Evolutionary conservation across 306 rosid genomes (phyloP).

Genomic region (Vachellia collinsii): DNA sequence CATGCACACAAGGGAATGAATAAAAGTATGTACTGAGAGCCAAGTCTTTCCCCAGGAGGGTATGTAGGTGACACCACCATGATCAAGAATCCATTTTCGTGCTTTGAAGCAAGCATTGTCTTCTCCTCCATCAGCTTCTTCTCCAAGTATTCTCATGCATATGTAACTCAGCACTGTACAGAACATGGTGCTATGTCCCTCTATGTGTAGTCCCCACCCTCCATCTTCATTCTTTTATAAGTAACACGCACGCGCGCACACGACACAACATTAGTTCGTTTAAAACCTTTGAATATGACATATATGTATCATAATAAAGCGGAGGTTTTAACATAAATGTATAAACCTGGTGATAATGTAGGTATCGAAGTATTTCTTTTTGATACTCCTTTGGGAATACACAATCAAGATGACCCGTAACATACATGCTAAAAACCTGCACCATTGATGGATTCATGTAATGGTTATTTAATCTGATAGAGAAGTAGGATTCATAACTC

Average conservation of each 20-base stretch:
- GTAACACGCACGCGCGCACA: too few relatives aligned
- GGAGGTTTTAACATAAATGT: background rate
- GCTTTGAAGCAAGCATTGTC: slow-evolving; percentile 70
- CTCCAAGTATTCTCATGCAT: slow-evolving; percentile 73
- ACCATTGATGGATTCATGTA: background rate
- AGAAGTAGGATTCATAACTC: background rate
- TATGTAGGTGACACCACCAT: slow-evolving; percentile 63
- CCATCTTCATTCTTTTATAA: slow-evolving; percentile 68
- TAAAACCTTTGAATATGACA: too few relatives aligned
- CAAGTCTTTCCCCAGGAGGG: slow-evolving; percentile 90
- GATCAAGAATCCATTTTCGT: slow-evolving; percentile 74
- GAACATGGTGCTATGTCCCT: slow-evolving; percentile 83
- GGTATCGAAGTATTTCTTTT: slow-evolving; percentile 74
- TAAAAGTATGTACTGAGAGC: slow-evolving; percentile 66
- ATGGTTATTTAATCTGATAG: background rate
- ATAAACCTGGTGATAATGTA: slow-evolving; percentile 64
- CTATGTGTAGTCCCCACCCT: slow-evolving; percentile 83
- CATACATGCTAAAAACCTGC: slow-evolving; percentile 65
- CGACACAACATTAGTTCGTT: too few relatives aligned
- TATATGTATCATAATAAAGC: too few relatives aligned
- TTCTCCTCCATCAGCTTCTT: slow-evolving; percentile 64
- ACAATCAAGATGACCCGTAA: slow-evolving; percentile 61
- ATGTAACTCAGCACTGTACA: slow-evolving; percentile 64
- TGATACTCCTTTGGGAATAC: slow-evolving; percentile 52
- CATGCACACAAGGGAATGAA: too few relatives aligned